Evolutionary conservation across 2,329 filamentous ascomycete genomes (phyloP).

Genomic region (Daldinia sp.): DNA sequence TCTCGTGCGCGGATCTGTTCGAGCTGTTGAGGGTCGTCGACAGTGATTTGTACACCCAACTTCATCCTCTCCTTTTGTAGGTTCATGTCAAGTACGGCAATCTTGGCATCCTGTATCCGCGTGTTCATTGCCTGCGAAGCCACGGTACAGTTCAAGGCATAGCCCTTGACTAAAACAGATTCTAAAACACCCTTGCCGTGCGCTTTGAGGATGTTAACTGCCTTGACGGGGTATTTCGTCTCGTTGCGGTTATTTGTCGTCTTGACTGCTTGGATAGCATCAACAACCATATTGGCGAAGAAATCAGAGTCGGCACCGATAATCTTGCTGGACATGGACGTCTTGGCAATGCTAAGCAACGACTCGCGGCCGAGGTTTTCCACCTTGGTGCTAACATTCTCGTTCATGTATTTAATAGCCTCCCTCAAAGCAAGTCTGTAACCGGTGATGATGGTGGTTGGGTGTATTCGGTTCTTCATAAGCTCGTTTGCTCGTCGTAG

Average conservation of each 20-base stretch:
- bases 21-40: constrained; percentile 95
- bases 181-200: constrained; percentile 93
- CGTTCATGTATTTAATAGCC: constrained; percentile 98
- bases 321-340: constrained; percentile 99
- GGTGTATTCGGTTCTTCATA: constrained; percentile 99
- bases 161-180: constrained; percentile 91
- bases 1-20: constrained; percentile 97
- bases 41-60: constrained; percentile 96
- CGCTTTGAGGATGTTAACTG: constrained; percentile 97
- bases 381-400: constrained; percentile 96
- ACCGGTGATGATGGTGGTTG: constrained; percentile 98
- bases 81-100: constrained; percentile 97
- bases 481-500: constrained; percentile 94
- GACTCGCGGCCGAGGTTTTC: constrained; percentile 90
- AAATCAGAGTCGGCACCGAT: constrained; percentile 96
- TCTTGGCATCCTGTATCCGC: constrained; percentile 90
- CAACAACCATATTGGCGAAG: constrained; percentile 96
- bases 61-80: constrained; percentile 99
- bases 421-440: constrained; percentile 95
- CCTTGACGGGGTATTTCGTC: constrained; percentile 97
- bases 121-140: constrained; percentile 98
- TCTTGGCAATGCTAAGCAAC: constrained; percentile 94
- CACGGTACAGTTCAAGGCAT: constrained; percentile 97
- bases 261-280: constrained; percentile 95
- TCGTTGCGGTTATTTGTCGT: constrained; percentile 89